Base-by-base conservation (phyloP, 192 early-diverging fungal genomes). In the Podila clonocystis region DNA sequence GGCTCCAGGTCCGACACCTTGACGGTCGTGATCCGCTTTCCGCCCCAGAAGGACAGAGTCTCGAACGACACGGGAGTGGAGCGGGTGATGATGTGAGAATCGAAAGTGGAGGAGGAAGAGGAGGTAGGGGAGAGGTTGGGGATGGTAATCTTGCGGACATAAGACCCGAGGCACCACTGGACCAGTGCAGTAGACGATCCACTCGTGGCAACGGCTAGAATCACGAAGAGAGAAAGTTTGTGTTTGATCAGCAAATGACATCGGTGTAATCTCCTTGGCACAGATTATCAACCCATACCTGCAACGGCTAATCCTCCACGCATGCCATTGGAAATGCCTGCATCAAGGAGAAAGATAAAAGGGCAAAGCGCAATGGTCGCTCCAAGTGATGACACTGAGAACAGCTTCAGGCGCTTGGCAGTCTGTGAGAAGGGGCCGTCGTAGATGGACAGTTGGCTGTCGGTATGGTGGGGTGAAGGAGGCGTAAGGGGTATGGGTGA, bases 101-200 rank as follows among this genome's bases (percentile, higher is more conserved):
- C 31, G 2, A 74, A n/a, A n/a, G n/a, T n/a, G n/a, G n/a, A 71
- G 12, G 70, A 41, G 12, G 69, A 29, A 9, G 70, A n/a, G 2
- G 68, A 22, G 12, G 38, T 29, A 15, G 82, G 36, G 8, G 22
- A 28, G 62, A 49, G 33, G 34, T 74, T 63, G 28, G 75, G 66
- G 55, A 72, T 63, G 9, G 84, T 80, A 33, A 88, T 84, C 34
- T 85, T 87, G 9, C 85, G 83, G 38, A 90, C 89, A 59, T 90
- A 90, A 0, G 89, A 86, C 24, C 87, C 86, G 62, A 90, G 75
- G 38, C 85, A 85, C 85, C 87, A 90, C 50, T 90, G 87, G 48
- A 90, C 88, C 34, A 88, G 45, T 5, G 80, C 86, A n/a, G 89
- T 90, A 1, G 89, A 90, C 15, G 87, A 79, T 15, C 83, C 77